Evolutionary conservation across 345 rosid species (phyloP), one percentile per base, ranked within the genome.

Genomic region (Reutealis trisperma): DNA sequence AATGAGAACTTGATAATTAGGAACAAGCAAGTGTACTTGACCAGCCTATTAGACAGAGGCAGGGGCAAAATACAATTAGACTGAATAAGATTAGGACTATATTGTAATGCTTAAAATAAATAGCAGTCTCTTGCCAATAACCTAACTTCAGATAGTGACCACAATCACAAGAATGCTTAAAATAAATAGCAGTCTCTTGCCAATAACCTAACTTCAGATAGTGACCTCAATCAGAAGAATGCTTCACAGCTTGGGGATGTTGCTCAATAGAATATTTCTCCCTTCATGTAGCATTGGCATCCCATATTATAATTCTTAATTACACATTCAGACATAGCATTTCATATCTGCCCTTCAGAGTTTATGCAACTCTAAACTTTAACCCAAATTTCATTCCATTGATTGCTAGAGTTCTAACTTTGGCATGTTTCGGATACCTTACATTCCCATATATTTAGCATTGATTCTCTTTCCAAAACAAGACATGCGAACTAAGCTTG

Each of bases 321-420:
- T 19, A 37, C 2, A 21, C 10, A 52, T 16, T 3, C 18, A 49
- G 30, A 11, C 6, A 12, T 19, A 8, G 22, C 12, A 30, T 25
- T 77, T 63, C 60, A 37, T 16, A 77, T 32, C 24, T 22, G 42
- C 59, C 58, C 18, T 21, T 42, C 59, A 27, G 54, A 75, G 42
- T 47, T 25, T 25, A 66, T 25, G 34, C 57, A 41, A 67, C 47
- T 22, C 58, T 22, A 22, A 67, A 0, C 69, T 67, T 60, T 22
- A 25, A 25, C 32, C 24, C 6, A 44, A 16, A 64, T 11, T 67
- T 13, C 63, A 32, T 11, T 8, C 24, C 11, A 54, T 19, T 8
- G 41, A 61, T 54, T 11, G 25, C 8, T 71, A 54, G 16, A 18
- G 45, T 34, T 71, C 51, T 2, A 41, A 54, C 72, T 34, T 25